A percentile compares a stretch with the other conserved stretches of the same genome.
phyloP scores from a whole-genome alignment of 2,329 filamentous ascomycete species.

The Diaporthe capsici region DNA sequence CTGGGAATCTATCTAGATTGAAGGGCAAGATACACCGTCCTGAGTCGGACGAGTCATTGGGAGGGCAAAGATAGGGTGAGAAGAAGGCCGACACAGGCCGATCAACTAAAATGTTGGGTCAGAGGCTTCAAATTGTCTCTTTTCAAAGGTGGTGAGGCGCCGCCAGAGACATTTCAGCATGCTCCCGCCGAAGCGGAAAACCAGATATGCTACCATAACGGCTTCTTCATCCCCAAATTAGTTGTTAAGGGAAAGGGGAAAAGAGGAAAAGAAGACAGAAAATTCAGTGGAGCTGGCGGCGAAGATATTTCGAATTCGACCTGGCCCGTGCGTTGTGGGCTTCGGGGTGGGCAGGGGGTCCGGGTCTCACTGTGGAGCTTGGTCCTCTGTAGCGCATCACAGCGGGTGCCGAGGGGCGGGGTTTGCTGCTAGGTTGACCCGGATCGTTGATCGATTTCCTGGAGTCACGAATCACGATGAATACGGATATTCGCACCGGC shows the following conservation, averaged over 20 bases:
- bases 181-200: constrained; percentile 66
- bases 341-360: background rate
- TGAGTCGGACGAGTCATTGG: constrained; percentile 37
- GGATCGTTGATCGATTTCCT: constrained; percentile 26
- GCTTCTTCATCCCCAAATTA: constrained; percentile 86
- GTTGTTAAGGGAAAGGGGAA: constrained; percentile 71
- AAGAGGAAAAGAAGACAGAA: constrained; percentile 45
- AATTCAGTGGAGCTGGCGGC: constrained; percentile 20
- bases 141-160: constrained; percentile 73
- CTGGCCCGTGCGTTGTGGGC: constrained; percentile 36
- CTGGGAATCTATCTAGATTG: constrained; percentile 3
- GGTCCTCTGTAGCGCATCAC: constrained; percentile 17
- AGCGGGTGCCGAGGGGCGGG: constrained; percentile 34
- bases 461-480: constrained; percentile 36
- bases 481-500: too few species aligned
- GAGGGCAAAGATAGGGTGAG: constrained; percentile 45
- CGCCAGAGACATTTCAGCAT: constrained; percentile 76
- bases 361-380: background rate
- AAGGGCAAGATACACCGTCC: background rate
- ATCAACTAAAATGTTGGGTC: constrained; percentile 65
- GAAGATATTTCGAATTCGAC: constrained; percentile 31
- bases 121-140: constrained; percentile 75
- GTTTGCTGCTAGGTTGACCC: constrained; percentile 4
- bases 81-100: constrained; percentile 47
- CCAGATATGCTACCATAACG: constrained; percentile 71